phyloP scores from a whole-genome alignment of 371 early-diverging fungal genomes.

The Circinella minor region DNA sequence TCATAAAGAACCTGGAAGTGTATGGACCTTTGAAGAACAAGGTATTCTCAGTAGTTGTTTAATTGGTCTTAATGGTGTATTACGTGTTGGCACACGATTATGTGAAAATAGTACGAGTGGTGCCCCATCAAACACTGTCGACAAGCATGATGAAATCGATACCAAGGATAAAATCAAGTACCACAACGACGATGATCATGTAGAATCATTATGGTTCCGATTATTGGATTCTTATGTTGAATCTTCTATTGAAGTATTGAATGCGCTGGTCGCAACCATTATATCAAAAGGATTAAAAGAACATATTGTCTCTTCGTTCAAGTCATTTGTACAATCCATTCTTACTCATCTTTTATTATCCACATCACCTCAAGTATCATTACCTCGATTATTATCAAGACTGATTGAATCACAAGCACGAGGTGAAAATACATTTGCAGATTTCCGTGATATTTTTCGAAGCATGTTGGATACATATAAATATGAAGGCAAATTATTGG shows the following conservation, averaged over 20 bases:
- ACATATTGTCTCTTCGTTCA: conserved; percentile 59
- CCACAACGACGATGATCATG: conserved; percentile 16
- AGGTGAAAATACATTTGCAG: conserved; percentile 71
- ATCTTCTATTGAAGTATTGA: conserved; percentile 46
- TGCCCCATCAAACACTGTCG: conserved; percentile 33
- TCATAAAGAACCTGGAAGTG: conserved; percentile 25
- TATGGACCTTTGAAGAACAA: conserved; percentile 66
- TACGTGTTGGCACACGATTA: conserved; percentile 63
- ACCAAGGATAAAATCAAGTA: too few relatives aligned
- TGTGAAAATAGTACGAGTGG: conserved; percentile 55
- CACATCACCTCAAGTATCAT: conserved; percentile 70
- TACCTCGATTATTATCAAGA: conserved; percentile 67
- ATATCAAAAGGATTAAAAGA: conserved; percentile 36
- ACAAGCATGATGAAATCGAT: background rate
- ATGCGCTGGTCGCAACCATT: conserved; percentile 19
- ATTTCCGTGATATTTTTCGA: conserved; percentile 73
- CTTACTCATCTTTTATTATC: conserved; percentile 64
- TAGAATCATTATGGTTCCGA: conserved; percentile 72
- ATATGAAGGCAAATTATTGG: conserved; percentile 74
- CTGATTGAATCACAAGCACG: conserved; percentile 64
- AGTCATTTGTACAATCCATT: conserved; percentile 69
- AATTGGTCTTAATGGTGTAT: conserved; percentile 63
- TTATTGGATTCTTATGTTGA: conserved; percentile 68
- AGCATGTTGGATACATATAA: conserved; percentile 80
- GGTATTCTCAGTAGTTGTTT: conserved; percentile 53